Evolutionary conservation across 148 eudicot species (phyloP), one percentile per base, ranked within the genome.

Genomic region (Polygonum aviculare): DNA sequence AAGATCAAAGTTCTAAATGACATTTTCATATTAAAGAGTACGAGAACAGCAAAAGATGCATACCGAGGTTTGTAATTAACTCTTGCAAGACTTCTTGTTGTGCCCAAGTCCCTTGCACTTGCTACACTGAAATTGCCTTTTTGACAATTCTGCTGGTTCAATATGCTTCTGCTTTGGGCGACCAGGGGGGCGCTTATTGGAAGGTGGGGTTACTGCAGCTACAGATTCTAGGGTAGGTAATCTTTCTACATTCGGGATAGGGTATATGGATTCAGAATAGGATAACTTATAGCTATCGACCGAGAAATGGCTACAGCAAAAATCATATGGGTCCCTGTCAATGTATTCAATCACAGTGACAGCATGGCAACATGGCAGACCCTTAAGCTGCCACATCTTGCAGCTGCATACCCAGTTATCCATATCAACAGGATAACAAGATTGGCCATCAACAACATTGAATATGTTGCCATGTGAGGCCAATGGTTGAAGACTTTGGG

Each of bases 41-140:
- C 14, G 41, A 44, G 41, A 38, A 6, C 10, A 67, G 44, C 14
- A 38, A 67, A 67, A 67, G 72, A 36, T 67, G 44, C 45, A 38
- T 67, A 67, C 72, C 72, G 6, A 33, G 18, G 15, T 14, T 31
- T 14, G 55, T 51, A 4, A 73, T 51, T 12, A 47, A 33, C 55
- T 74, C 76, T 84, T 81, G 86, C 91, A 88, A n/a, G 87, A 82
- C 77, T 83, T 86, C 73, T 86, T 88, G 79, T 86, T 88, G 80
- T 88, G 91, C 44, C 89, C 91, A 60, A 88, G 78, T 50, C 91
- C 91, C 81, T 88, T 88, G 81, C 91, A 88, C 79, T 80, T 88
- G 79, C 91, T 86, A 83, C 91, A 88, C 80, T 88, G 91, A 71
- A 86, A 86, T 81, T 84, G 87, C 21, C 89, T 86, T 77, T 84